Percentiles rank a stretch among this genome's conserved stretches.
Conservation (phyloP, 495 filamentous ascomycete genomes). For the Penicillium coprophilum region DNA sequence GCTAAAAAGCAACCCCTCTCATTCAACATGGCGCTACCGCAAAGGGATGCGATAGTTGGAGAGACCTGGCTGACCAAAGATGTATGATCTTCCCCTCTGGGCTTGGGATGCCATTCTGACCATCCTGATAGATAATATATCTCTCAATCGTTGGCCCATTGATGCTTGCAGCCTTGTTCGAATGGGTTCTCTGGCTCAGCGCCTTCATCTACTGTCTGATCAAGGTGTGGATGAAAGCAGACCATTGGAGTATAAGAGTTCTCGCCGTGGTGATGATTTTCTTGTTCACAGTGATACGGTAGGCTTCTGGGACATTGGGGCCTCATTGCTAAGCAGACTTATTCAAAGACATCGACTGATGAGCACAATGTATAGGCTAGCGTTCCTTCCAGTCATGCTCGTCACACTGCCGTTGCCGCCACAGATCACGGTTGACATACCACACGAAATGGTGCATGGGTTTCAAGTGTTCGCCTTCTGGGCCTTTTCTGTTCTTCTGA, state of each 20-base stretch:
- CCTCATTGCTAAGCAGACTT: background rate
- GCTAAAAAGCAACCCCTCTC: background rate
- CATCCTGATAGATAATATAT: constrained; percentile 66
- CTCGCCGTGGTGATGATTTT: constrained; percentile 74
- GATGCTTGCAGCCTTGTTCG: constrained; percentile 80
- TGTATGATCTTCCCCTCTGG: constrained; percentile 47
- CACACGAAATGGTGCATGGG: constrained; percentile 59
- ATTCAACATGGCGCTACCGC: background rate
- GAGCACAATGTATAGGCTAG: constrained; percentile 53
- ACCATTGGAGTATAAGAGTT: constrained; percentile 75
- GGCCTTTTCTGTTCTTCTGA: constrained; percentile 83
- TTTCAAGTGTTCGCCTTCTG: constrained; percentile 97
- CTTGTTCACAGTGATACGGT: constrained; percentile 75
- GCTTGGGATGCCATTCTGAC: background rate
- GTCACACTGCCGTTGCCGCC: constrained; percentile 86
- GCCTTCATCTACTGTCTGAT: constrained; percentile 89
- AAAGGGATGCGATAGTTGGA: constrained; percentile 19
- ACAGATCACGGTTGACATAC: constrained; percentile 69
- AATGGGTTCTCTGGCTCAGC: constrained; percentile 93
- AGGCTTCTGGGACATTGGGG: constrained; percentile 20
- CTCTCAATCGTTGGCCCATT: constrained; percentile 77
- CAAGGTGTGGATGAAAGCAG: constrained; percentile 89
- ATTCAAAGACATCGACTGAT: background rate
- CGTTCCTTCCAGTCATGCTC: constrained; percentile 92
- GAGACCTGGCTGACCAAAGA: constrained; percentile 59